A percentile compares a stretch with the other conserved stretches of the same genome.
Evolutionary conservation across 768 basidiomycete species (phyloP).

Genomic region (Cubamyces sp.): DNA sequence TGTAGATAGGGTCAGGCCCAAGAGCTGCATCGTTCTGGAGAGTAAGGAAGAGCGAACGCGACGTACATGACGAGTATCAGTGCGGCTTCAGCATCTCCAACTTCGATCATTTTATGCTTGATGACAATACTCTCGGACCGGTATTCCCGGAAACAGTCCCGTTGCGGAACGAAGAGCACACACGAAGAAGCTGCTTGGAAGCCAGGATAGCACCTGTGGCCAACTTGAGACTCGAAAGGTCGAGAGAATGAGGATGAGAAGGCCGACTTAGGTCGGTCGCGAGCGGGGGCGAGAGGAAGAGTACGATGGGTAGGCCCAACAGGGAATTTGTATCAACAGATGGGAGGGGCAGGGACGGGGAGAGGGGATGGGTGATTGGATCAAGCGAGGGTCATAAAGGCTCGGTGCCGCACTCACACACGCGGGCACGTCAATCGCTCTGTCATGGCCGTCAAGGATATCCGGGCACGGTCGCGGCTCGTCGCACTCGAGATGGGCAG

Average conservation of each 20-base stretch:
- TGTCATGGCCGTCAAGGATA: neutral
- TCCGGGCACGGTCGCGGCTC: neutral
- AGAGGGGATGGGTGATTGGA: too few species aligned
- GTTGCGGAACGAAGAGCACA: neutral
- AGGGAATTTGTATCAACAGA: neutral
- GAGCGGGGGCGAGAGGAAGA: neutral
- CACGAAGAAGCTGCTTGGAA: neutral
- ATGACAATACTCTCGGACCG: constrained; percentile 4
- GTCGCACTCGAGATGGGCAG: neutral
- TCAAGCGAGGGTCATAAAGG: neutral
- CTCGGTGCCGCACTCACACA: neutral
- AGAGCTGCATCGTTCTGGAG: neutral
- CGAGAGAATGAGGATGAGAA: neutral
- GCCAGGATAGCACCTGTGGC: constrained; percentile 4
- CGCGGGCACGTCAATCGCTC: neutral
- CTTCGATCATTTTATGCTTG: constrained; percentile 4
- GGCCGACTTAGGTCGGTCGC: neutral
- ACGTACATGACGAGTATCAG: constrained; percentile 1
- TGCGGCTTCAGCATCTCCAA: neutral
- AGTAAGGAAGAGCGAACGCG: neutral
- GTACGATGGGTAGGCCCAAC: neutral
- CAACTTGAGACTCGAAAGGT: neutral
- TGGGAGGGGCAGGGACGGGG: too few species aligned
- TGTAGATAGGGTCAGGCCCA: neutral
- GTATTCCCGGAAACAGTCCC: neutral